Evolutionary conservation across 805 yeast genomes (phyloP), one percentile per base, ranked within the genome.

Genomic region (Debaryomyces prosopidis): DNA sequence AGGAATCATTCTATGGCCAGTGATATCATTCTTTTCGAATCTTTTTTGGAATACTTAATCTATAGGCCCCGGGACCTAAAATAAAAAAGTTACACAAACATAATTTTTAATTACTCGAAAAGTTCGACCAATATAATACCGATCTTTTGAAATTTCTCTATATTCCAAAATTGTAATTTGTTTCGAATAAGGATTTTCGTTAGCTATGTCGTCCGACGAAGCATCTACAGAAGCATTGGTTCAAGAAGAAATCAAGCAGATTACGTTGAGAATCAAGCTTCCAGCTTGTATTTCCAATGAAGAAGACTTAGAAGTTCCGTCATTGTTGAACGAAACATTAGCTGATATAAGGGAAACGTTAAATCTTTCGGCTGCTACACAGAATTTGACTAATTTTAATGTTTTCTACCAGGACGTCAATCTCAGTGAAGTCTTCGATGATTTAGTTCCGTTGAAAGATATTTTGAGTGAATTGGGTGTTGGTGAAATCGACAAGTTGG

Each of bases 351-450:
- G 70, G 49, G 81, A 80, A 57, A 75, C 85, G 12, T 64, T 88
- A 40, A 65, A 75, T n/a, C 65, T 80, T n/a, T 64, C 81, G 26
- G 79, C 85, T 8, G 70, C 72, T 19, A 77, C 85, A 36, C 75
- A 75, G 53, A 84, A 81, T 40, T 73, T 77, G 54, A 84, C 95
- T 26, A 77, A 81, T 52, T 89, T 80, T 58, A 64, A 74, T 3
- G 68, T 87, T 16, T 59, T 55, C 35, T 59, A 58, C 36, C 60
- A 68, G 6, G 76, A 71, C 17, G 53, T 57, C 39, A 61, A 66
- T 40, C 44, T 72, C 28, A 54, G 63, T 12, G 63, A 59, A 5
- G 39, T 34, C 2, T 60, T 57, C 34, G 68, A 65, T 40, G 72
- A 66, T 17, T 50, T 65, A 27, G 49, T 55, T 16, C 44, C 67